Evolutionary conservation across 2,329 filamentous ascomycete genomes (phyloP).

Genomic region (Fusarium piperis): DNA sequence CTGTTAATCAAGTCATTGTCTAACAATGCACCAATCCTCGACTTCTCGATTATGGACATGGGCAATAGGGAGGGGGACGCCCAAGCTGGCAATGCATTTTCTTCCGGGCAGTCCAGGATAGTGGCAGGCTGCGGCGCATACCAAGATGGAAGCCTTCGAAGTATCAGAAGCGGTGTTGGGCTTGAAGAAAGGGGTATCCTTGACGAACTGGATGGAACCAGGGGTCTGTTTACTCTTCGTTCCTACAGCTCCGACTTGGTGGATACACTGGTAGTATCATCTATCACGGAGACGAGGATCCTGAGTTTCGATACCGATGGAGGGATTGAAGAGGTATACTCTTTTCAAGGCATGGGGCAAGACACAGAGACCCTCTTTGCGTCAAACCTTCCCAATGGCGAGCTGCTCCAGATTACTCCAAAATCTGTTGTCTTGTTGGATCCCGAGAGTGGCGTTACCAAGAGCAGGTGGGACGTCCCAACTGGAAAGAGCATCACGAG

Average conservation of each 20-base stretch:
- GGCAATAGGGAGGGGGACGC: constrained; percentile 83
- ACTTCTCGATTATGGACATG: constrained; percentile 97
- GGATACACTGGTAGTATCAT: constrained; percentile 83
- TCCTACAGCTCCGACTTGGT: constrained; percentile 58
- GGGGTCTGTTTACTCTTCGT: constrained; percentile 76
- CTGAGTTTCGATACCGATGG: constrained; percentile 80
- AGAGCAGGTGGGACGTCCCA: constrained; percentile 67
- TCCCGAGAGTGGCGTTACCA: constrained; percentile 62
- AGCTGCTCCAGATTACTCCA: constrained; percentile 80
- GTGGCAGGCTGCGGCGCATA: constrained; percentile 93
- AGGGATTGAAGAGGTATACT: constrained; percentile 86
- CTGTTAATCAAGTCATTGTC: constrained; percentile 73
- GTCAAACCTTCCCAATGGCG: constrained; percentile 69
- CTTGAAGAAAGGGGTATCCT: constrained; percentile 87
- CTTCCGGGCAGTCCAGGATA: constrained; percentile 91
- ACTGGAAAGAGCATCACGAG: constrained; percentile 73
- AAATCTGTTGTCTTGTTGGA: constrained; percentile 71
- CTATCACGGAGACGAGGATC: constrained; percentile 83
- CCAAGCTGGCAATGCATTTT: constrained; percentile 85
- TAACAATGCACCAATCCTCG: constrained; percentile 91
- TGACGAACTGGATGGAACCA: constrained; percentile 79
- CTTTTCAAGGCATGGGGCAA: constrained; percentile 76
- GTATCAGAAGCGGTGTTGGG: constrained; percentile 92
- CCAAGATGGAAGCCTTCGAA: constrained; percentile 86
- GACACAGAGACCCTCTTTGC: constrained; percentile 77